These are phyloP conservation scores for Curvularia sp. DNA, from an alignment of 2,329 filamentous ascomycete species.

Conservation along the genomic window DNA sequence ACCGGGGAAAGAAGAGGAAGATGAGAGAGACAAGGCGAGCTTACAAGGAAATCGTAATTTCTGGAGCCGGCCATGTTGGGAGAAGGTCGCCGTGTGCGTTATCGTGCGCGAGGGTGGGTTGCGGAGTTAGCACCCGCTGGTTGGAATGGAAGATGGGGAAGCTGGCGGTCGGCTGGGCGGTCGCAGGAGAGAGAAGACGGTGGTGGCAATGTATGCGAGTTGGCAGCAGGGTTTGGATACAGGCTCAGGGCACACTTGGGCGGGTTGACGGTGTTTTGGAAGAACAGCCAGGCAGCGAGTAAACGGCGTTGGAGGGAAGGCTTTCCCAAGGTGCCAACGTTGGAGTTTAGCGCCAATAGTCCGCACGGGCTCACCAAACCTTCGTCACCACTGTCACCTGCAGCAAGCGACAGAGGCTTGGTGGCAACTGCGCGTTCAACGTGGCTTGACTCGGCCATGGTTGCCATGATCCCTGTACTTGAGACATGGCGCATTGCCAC, in stretches of 20 bases:
- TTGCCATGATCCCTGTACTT: background rate
- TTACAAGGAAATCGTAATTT: conserved; percentile 99
- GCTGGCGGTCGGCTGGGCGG: conserved; percentile 11
- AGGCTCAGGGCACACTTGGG: conserved; percentile 6
- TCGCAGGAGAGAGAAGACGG: conserved; percentile 1
- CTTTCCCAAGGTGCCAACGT: conserved; percentile 20
- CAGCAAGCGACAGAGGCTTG: conserved; percentile 6
- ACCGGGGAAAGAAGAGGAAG: conserved; percentile 15
- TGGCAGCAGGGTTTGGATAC: background rate
- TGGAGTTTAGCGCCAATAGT: conserved; percentile 21
- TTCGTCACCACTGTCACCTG: conserved; percentile 19
- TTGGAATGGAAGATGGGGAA: conserved; percentile 19
- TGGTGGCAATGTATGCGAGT: conserved; percentile 2
- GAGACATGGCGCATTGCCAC: conserved; percentile 1
- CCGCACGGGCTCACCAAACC: conserved; percentile 19
- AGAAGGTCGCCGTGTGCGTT: conserved; percentile 19
- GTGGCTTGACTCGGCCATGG: conserved; percentile 6
- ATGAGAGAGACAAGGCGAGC: conserved; percentile 41
- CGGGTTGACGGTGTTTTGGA: conserved; percentile 6
- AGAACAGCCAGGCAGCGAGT: conserved; percentile 16
- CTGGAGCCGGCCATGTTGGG: conserved; percentile 87
- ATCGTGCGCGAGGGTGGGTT: conserved; percentile 27
- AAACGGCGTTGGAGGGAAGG: conserved; percentile 17
- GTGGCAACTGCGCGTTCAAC: conserved; percentile 13
- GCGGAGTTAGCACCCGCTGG: conserved; percentile 36